Percentiles rank a stretch among this genome's conserved stretches.
Evolutionary conservation across 805 yeast genomes (phyloP).

Genomic region (Candida incommunis): DNA sequence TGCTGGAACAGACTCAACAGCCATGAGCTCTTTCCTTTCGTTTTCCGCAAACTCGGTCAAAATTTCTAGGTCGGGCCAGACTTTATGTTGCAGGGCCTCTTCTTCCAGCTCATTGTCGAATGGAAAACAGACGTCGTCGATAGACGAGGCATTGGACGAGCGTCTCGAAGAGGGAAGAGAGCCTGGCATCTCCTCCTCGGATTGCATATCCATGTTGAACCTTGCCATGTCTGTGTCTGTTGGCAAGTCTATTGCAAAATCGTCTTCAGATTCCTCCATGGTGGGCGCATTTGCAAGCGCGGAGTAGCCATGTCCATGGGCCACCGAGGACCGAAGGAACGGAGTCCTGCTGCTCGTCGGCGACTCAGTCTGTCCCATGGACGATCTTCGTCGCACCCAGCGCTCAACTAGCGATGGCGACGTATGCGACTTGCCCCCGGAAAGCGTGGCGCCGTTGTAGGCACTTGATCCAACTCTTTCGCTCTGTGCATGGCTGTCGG

Average conservation of each 20-base stretch:
- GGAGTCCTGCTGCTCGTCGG: not conserved
- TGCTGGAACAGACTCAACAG: conserved; percentile 12
- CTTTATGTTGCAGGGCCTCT: conserved; percentile 17
- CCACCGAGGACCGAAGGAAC: conserved; percentile 5
- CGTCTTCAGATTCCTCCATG: conserved; percentile 6
- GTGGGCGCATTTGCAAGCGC: not conserved
- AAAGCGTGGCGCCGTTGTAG: not conserved
- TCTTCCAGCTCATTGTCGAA: conserved; percentile 30
- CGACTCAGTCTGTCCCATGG: conserved; percentile 2
- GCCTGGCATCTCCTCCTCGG: conserved; percentile 12
- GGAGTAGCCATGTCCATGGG: conserved; percentile 1
- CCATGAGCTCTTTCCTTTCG: conserved; percentile 37
- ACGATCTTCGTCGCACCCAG: conserved; percentile 13
- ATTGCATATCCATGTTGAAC: not conserved
- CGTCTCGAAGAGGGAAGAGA: conserved; percentile 57
- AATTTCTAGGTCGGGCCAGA: conserved; percentile 77
- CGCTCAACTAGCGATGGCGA: conserved; percentile 9
- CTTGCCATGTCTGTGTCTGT: conserved; percentile 6
- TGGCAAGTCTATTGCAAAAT: conserved; percentile 12
- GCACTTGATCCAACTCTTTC: too few species aligned
- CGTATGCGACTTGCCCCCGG: not conserved
- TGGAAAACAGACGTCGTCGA: conserved; percentile 89
- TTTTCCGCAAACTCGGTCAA: conserved; percentile 65
- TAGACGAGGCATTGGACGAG: conserved; percentile 46
- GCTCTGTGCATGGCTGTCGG: not conserved